Conservation (phyloP, 495 filamentous ascomycete genomes). For the Schizothecium vesticola region DNA sequence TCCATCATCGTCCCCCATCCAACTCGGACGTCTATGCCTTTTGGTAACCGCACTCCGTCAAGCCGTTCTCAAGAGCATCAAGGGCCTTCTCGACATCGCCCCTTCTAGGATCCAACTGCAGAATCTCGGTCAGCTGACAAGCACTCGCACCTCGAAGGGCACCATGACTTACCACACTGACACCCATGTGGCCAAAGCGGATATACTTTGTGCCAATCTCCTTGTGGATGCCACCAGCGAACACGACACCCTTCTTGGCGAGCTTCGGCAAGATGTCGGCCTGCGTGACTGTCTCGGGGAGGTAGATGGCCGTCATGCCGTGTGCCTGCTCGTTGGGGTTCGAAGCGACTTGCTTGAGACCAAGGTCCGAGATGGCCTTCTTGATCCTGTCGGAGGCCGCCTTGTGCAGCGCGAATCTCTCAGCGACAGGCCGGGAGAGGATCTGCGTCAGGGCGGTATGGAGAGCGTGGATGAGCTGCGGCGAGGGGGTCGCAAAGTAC, state of each 20-base stretch:
- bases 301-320: conserved; percentile 95
- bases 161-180: conserved; percentile 60
- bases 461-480: conserved; percentile 88
- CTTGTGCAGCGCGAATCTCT: conserved; percentile 75
- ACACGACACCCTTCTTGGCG: conserved; percentile 84
- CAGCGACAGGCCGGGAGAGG: conserved; percentile 64
- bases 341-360: conserved; percentile 76
- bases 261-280: conserved; percentile 81
- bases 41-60: conserved; percentile 66
- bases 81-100: conserved; percentile 78
- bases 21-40: conserved; percentile 34
- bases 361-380: conserved; percentile 67
- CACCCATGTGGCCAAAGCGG: conserved; percentile 87
- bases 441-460: conserved; percentile 91
- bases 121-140: conserved; percentile 9
- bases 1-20: not conserved
- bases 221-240: conserved; percentile 93
- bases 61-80: conserved; percentile 63
- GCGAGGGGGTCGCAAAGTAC: conserved; percentile 95
- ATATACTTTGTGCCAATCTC: conserved; percentile 55
- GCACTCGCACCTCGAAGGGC: not conserved
- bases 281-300: conserved; percentile 75
- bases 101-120: conserved; percentile 53
- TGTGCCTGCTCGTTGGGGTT: conserved; percentile 89
- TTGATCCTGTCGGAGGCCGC: conserved; percentile 77